These are phyloP conservation scores for Silene coronaria DNA, from an alignment of 179 eudicot species.

Conservation along the genomic window DNA sequence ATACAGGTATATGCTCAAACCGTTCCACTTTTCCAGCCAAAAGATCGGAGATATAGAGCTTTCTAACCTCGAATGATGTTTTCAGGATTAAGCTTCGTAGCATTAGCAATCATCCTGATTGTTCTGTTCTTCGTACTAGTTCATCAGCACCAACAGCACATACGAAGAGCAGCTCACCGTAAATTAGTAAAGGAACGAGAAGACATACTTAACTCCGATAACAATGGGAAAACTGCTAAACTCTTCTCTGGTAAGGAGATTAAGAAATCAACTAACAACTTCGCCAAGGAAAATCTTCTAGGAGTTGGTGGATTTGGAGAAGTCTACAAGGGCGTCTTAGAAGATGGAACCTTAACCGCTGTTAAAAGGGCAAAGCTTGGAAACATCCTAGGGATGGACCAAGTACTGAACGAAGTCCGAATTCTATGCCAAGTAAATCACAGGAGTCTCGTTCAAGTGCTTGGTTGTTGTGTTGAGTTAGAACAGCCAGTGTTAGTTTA, in stretches of 20 bases:
- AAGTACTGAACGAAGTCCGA: conserved; percentile 33
- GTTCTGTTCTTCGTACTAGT: conserved; percentile 28
- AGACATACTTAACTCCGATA: conserved; percentile 43
- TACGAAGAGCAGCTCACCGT: conserved; percentile 32
- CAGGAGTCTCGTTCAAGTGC: conserved; percentile 26
- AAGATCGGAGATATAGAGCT: background rate
- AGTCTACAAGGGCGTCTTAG: conserved; percentile 48
- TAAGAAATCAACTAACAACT: conserved; percentile 47
- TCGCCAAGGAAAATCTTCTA: conserved; percentile 44
- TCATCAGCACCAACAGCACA: conserved; percentile 27
- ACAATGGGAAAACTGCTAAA: conserved; percentile 51
- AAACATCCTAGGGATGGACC: conserved; percentile 43
- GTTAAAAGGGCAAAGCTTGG: conserved; percentile 54
- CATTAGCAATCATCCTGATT: conserved; percentile 24
- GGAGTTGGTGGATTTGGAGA: conserved; percentile 66
- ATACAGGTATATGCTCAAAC: conserved; percentile 15
- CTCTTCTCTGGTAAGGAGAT: conserved; percentile 48
- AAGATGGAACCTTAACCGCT: conserved; percentile 46
- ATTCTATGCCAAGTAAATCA: conserved; percentile 35
- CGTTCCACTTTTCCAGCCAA: background rate
- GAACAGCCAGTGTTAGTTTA: conserved; percentile 39
- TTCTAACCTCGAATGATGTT: background rate
- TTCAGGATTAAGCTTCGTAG: conserved; percentile 30
- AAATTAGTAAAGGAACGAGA: conserved; percentile 39
- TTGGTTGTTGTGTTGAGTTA: conserved; percentile 32